Conservation (phyloP, 148 eudicot genomes). For the Cornus suecica region DNA sequence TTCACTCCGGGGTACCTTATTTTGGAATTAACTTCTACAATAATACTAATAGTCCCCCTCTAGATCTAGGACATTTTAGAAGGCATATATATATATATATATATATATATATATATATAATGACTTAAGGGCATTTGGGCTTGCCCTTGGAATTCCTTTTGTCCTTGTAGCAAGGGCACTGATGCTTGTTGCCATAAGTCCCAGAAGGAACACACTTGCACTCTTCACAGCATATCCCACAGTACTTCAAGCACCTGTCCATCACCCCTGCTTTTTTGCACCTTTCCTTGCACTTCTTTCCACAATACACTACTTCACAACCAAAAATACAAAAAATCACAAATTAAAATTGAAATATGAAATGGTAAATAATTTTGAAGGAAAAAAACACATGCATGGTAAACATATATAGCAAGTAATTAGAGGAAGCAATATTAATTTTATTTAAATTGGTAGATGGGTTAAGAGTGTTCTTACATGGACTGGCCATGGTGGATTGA, state of each 20-base stretch:
- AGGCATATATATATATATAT: too few species aligned
- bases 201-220: slow-evolving; percentile 62
- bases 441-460: not conserved
- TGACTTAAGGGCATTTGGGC: slow-evolving; percentile 55
- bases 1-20: too few species aligned
- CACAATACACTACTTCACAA: slow-evolving; percentile 19
- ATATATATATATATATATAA: too few species aligned
- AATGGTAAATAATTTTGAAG: too few species aligned
- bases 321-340: not conserved
- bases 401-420: not conserved
- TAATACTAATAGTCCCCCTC: too few species aligned
- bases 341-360: too few species aligned
- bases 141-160: slow-evolving; percentile 44
- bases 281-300: slow-evolving; percentile 25
- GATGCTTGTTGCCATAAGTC: slow-evolving; percentile 50
- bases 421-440: too few species aligned
- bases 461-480: slow-evolving; percentile 7
- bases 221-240: slow-evolving; percentile 36
- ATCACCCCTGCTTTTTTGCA: slow-evolving; percentile 34
- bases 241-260: slow-evolving; percentile 45
- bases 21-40: too few species aligned
- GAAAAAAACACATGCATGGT: not conserved
- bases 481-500: slow-evolving; percentile 29
- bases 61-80: too few species aligned
- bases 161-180: slow-evolving; percentile 62